Conservation (phyloP, 2,329 filamentous ascomycete genomes). For the Colletotrichum shisoi region DNA sequence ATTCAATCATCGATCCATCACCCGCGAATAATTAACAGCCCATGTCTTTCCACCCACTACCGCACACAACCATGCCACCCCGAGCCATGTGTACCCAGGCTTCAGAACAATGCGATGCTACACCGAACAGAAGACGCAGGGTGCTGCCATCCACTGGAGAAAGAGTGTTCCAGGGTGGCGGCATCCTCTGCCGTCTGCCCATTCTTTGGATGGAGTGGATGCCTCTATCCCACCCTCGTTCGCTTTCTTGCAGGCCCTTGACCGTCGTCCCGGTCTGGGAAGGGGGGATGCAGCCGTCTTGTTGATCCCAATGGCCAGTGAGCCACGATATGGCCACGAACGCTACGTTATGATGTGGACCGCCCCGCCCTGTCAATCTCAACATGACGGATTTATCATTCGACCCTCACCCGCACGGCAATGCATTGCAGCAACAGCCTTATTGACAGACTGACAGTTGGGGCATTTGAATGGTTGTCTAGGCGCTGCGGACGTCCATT, state of each 20-base stretch:
- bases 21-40: background rate
- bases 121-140: background rate
- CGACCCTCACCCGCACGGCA: conserved; percentile 29
- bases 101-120: background rate
- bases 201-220: conserved; percentile 35
- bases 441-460: conserved; percentile 15
- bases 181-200: conserved; percentile 30
- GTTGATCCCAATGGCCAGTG: conserved; percentile 31
- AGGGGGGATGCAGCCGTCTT: background rate
- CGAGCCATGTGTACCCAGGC: background rate
- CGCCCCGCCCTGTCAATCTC: conserved; percentile 36
- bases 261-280: background rate
- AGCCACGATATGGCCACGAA: conserved; percentile 35
- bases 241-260: conserved; percentile 19
- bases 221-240: conserved; percentile 26
- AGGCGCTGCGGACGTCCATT: conserved; percentile 13
- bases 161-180: conserved; percentile 18
- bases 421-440: conserved; percentile 18
- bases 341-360: conserved; percentile 26
- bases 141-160: conserved; percentile 20
- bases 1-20: conserved; percentile 7
- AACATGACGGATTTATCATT: conserved; percentile 36
- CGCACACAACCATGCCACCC: background rate
- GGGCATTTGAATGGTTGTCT: conserved; percentile 19
- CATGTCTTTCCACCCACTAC: conserved; percentile 3